Base-by-base conservation (phyloP, 2,329 filamentous ascomycete species). In the Bimuria novae-zelandiae region DNA sequence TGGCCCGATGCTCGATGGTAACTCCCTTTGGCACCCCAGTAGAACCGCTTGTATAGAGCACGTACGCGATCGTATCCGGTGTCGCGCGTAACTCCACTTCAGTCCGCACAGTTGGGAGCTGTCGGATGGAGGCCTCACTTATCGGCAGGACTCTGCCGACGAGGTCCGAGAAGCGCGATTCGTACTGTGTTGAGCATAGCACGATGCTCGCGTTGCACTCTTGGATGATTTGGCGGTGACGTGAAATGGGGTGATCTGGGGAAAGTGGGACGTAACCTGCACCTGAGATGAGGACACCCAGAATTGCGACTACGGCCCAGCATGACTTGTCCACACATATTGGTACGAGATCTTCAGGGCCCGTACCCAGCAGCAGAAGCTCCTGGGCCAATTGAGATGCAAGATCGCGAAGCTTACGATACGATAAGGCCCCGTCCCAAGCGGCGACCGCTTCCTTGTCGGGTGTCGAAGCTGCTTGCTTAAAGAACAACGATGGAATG, bases 231-330 rank as follows among this genome's bases (percentile, higher is more conserved):
- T 72, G 61, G 7, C 50, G 49, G 30, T 67, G 67, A 45, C 68
- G 56, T 7, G 61, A 59, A n/a, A 42, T 35, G 3, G 69, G 68
- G 39, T 69, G 62, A 19, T 60, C 54, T n/a, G 69, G 63, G 2
- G 63, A 65, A 3, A 71, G 41, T 3, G 69, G 67, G 14, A 71
- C 69, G 25, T 66, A 70, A 4, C 60, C 71, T 17, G 64, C 70
- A 16, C 71, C 71, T 8, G 71, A 62, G 6, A 73, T 59, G n/a
- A 75, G 55, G 11, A 75, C 63, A 3, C 60, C 70, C 57, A 74
- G 64, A n/a, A 73, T 69, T 1, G 68, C 66, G 11, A 75, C 71
- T 12, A 73, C 61, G 6, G 71, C 68, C 69, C 68, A 74, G 6
- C 59, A 52, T 4, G 71, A 74, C 54, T 74, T 75, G 39, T 73